These are phyloP conservation scores for Trichoderma brevicompactum DNA, from an alignment of 2,329 filamentous ascomycete genomes.

Conservation along the genomic window DNA sequence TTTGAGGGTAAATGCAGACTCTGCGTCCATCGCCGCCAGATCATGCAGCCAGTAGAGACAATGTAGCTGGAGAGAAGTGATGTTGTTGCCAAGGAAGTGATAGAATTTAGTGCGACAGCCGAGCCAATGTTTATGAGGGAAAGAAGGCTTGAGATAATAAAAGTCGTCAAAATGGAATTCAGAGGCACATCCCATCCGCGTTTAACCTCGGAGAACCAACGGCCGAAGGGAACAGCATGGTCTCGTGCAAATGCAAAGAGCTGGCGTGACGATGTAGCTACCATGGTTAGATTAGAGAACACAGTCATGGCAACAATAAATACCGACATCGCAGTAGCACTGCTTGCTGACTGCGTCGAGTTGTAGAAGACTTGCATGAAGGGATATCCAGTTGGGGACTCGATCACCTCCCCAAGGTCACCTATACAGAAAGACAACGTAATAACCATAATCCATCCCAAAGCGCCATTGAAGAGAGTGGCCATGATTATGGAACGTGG, in stretches of 20 bases:
- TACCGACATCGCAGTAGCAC: conserved; percentile 53
- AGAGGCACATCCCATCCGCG: background rate
- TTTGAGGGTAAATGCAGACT: background rate
- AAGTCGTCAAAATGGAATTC: conserved; percentile 34
- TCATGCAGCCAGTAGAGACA: conserved; percentile 16
- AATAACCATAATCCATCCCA: conserved; percentile 62
- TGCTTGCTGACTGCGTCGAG: conserved; percentile 47
- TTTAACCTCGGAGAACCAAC: conserved; percentile 36
- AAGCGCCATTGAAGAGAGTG: conserved; percentile 54
- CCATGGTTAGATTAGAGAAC: conserved; percentile 55
- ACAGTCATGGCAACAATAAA: conserved; percentile 54
- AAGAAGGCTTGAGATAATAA: conserved; percentile 38
- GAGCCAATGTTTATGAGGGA: conserved; percentile 43
- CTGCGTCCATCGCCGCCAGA: conserved; percentile 7
- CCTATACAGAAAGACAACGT: conserved; percentile 59
- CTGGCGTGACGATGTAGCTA: conserved; percentile 61
- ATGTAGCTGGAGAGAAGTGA: conserved; percentile 18
- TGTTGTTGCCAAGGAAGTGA: conserved; percentile 10
- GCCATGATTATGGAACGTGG: conserved; percentile 36
- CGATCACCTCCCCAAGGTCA: conserved; percentile 50
- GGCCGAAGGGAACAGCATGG: conserved; percentile 40
- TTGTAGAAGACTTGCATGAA: conserved; percentile 64
- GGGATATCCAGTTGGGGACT: conserved; percentile 55
- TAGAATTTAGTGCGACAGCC: conserved; percentile 32
- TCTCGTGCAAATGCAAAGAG: conserved; percentile 57